Conservation (phyloP, 1,284 basidiomycete genomes). For the Leccinum huronense region DNA sequence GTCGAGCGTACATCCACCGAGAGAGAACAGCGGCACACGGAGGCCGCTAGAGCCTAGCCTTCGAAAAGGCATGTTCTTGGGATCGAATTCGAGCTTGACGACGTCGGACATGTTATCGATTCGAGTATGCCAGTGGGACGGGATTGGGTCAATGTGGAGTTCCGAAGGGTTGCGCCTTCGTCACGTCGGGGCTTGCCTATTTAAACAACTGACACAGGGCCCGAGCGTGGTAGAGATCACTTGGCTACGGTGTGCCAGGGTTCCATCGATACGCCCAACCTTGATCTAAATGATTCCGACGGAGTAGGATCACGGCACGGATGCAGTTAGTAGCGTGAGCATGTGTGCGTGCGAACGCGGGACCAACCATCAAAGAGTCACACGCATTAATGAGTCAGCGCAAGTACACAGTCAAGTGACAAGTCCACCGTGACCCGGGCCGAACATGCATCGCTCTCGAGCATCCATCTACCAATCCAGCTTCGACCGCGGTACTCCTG, state of each 20-base stretch:
- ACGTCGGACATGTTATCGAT: slow-evolving; percentile 16
- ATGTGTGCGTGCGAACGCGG: neutral
- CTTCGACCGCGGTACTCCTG: neutral
- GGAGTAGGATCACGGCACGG: neutral
- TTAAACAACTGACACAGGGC: neutral
- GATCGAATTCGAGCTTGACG: slow-evolving; percentile 41
- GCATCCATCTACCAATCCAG: neutral
- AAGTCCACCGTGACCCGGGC: neutral
- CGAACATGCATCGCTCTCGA: neutral
- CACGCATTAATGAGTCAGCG: neutral
- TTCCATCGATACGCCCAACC: neutral
- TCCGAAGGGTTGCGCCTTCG: neutral
- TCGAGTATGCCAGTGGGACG: neutral
- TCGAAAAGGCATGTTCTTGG: slow-evolving; percentile 70
- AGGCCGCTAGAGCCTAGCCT: slow-evolving; percentile 71
- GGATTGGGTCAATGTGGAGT: neutral
- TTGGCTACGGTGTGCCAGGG: neutral
- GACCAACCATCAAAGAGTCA: neutral
- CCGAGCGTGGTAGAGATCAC: neutral
- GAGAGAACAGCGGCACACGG: slow-evolving; percentile 72
- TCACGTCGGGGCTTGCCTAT: neutral
- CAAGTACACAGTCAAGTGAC: neutral
- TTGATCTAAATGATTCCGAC: neutral
- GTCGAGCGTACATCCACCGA: slow-evolving; percentile 63
- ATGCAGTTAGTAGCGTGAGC: neutral